Evolutionary conservation across 2,329 filamentous ascomycete species (phyloP), one percentile per base, ranked within the genome.

Genomic region (Didymella glomerata): DNA sequence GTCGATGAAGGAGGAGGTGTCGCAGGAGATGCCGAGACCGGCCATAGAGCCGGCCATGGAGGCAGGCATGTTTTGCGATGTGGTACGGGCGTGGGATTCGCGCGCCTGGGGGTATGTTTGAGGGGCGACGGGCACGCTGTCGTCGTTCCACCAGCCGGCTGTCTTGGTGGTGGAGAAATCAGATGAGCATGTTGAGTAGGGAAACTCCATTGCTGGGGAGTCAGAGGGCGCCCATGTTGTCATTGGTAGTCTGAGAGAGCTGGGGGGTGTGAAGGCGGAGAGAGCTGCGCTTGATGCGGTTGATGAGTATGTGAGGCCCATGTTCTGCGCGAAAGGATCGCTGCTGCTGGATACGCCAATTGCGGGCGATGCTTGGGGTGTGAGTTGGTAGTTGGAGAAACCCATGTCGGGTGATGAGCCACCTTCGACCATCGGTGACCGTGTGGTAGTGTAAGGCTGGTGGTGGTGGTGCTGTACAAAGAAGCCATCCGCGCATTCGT

Each of bases 181-280:
- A 1, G 70, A 67, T 14, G 56, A 50, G 47, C 56, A 59, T 54
- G 76, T 70, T 61, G 75, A 68, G 45, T 73, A 76, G 7, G 60
- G 50, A 54, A 74, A 76, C 10, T 76, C 71, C 14, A 77, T 56
- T 22, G 60, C 66, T 5, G 68, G 62, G 24, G 69, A 68, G 3
- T 69, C 59, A 24, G 70, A 69, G 24, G 70, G 61, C 18, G 61
- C 71, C 76, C 75, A 77, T 51, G 71, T 64, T 25, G 65, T 62
- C 61, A 70, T 71, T 16, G 71, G 59, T 44, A 76, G 60, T 2
- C 68, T 66, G 32, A 69, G 62, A n/a, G 74, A 72, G 36, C 71
- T 66, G 40, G 74, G 74, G 51, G 74, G 76, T 48, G 74, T 77
- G 62, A 74, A 74, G 68, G 76, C 75, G 72, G 74, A 74, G 49